Conservation (phyloP, 2,329 filamentous ascomycete species). For the Nemania sp. region DNA sequence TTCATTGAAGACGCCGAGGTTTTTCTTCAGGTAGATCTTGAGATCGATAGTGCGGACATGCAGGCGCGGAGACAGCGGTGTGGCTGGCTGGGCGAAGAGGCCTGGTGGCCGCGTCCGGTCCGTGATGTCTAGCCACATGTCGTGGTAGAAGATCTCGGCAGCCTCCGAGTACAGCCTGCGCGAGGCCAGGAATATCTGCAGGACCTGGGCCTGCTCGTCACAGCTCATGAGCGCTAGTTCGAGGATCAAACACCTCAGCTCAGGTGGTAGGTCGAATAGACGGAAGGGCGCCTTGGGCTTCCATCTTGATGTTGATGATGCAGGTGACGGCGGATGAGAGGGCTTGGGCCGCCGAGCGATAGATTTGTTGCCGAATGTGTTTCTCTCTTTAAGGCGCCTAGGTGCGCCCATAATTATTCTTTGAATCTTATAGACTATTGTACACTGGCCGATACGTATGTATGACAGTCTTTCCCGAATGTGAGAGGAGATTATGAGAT, state of each 20-base stretch:
- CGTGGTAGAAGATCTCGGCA: conserved; percentile 34
- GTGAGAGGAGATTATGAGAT: too few species aligned
- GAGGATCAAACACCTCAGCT: conserved; percentile 34
- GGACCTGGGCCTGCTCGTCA: conserved; percentile 23
- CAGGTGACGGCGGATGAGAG: not conserved
- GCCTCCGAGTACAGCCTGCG: conserved; percentile 33
- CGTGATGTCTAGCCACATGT: conserved; percentile 31
- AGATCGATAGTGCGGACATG: conserved; percentile 33
- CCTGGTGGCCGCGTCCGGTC: conserved; percentile 21
- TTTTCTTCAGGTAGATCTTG: conserved; percentile 29
- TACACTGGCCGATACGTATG: too few species aligned
- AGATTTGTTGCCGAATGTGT: conserved; percentile 27
- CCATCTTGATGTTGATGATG: conserved; percentile 17
- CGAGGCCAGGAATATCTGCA: conserved; percentile 32
- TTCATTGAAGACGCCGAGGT: conserved; percentile 28
- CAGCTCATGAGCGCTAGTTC: conserved; percentile 23
- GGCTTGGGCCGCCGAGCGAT: conserved; percentile 30
- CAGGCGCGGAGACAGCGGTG: conserved; percentile 30
- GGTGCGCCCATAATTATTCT: conserved; percentile 25
- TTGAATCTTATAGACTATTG: too few species aligned
- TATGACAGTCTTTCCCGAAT: too few species aligned
- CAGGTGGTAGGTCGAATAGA: conserved; percentile 36
- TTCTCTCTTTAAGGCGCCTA: conserved; percentile 1
- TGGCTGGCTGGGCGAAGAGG: conserved; percentile 28
- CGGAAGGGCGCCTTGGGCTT: conserved; percentile 30